These are phyloP conservation scores for Cucumis variabilis DNA, from an alignment of 331 rosid genomes.

Conservation along the genomic window DNA sequence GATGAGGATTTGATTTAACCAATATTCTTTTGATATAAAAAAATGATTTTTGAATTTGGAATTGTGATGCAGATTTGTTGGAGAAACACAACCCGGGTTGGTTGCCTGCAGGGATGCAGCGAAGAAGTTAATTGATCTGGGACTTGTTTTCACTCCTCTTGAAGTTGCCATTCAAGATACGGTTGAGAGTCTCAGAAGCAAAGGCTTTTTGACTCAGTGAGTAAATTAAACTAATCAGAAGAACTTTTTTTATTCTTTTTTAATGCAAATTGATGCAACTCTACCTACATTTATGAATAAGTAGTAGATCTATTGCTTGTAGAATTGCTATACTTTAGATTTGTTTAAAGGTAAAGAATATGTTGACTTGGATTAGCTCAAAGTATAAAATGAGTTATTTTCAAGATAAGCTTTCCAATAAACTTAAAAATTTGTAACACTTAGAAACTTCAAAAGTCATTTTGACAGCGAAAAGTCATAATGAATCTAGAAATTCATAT, in stretches of 20 bases:
- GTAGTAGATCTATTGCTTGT: neutral
- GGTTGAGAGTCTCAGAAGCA: conserved; percentile 66
- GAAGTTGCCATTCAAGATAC: conserved; percentile 75
- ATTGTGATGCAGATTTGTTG: conserved; percentile 57
- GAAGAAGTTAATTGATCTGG: conserved; percentile 71
- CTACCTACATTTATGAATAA: neutral
- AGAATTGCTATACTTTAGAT: neutral
- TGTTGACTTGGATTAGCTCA: too few relatives aligned
- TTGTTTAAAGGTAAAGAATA: neutral
- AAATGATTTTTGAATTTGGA: conserved; percentile 25
- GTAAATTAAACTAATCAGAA: neutral
- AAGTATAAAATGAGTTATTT: too few relatives aligned
- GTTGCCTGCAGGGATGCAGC: conserved; percentile 70
- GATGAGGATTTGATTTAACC: neutral
- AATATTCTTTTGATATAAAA: neutral
- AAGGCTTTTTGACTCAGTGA: conserved; percentile 57
- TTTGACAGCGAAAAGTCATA: too few relatives aligned
- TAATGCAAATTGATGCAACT: neutral
- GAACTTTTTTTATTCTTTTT: neutral
- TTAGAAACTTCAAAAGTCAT: too few relatives aligned
- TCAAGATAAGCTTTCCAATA: too few relatives aligned
- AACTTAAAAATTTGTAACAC: too few relatives aligned
- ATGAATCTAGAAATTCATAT: too few relatives aligned
- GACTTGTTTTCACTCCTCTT: conserved; percentile 70
- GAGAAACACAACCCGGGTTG: conserved; percentile 84